Base-by-base conservation (phyloP, 2,329 filamentous ascomycete genomes). In the Microsporum ferrugineum region DNA sequence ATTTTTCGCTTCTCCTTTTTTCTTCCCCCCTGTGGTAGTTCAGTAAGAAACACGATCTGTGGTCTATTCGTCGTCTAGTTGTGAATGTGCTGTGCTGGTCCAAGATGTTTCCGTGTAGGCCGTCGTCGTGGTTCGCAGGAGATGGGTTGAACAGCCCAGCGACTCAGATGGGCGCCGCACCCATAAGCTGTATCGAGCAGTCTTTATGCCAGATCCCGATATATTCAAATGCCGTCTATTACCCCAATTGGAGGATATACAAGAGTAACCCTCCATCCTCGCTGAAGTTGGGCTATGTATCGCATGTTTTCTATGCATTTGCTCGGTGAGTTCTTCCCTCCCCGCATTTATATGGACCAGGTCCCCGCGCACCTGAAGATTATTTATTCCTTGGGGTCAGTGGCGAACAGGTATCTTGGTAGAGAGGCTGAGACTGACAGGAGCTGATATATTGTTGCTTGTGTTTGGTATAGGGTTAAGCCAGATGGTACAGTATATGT, bases 221-320 rank as follows among this genome's bases (percentile, higher is more conserved):
- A 56, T 76, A 71, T 66, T 68, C 82, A 69, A 94, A 94, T 72
- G 88, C 86, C 27, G 87, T 90, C 17, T 94, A 92, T 75, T 94
- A 89, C 72, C 88, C 88, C n/a, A 92, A 89, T 73, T 85, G 84
- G 76, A 80, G 85, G 62, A 83, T 90, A 66, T 90, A 91, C 74
- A 80, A 81, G 61, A 82, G 86, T 65, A 84, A 89, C 67, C 87
- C 87, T 14, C 89, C 89, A 0, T 88, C 84, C 0, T 84, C 84
- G 60, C 77, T 92, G 69, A 88, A 88, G 71, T 84, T 89, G 71
- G 83, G 83, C 65, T 88, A 87, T 68, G 85, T 92, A 68, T 91
- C 87, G 66, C 87, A 90, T 69, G 84, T 91, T 31, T 91, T 91
- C 73, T 92, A 92, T 71, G 88, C 88, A 10, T 91, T 89, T 80